phyloP scores from a whole-genome alignment of 2,329 filamentous ascomycete genomes.

The Beauveria rudraprayagi region DNA sequence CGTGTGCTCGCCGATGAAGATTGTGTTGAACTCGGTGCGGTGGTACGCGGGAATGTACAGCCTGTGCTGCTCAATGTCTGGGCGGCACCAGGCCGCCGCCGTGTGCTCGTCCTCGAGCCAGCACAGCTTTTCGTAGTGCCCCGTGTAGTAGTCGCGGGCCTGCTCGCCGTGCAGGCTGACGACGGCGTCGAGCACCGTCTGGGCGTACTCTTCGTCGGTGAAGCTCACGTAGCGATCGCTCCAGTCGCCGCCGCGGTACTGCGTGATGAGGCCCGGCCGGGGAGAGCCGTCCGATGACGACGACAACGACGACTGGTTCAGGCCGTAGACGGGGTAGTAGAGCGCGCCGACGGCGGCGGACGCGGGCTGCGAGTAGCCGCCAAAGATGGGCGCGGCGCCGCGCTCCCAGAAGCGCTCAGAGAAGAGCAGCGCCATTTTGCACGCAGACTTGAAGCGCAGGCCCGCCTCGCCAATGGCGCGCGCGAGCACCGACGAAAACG shows the following conservation, averaged over 20 bases:
- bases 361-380: conserved; percentile 24
- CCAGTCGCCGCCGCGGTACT: conserved; percentile 24
- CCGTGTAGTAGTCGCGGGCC: conserved; percentile 23
- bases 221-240: conserved; percentile 24
- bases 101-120: conserved; percentile 24
- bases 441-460: conserved; percentile 23
- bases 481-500: conserved; percentile 18
- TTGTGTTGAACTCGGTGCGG: conserved; percentile 24
- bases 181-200: conserved; percentile 22
- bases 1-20: conserved; percentile 29
- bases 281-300: no score
- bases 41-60: conserved; percentile 26
- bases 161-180: conserved; percentile 21
- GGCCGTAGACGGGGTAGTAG: conserved; percentile 28
- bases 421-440: conserved; percentile 26
- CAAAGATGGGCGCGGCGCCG: conserved; percentile 22
- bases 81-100: conserved; percentile 23
- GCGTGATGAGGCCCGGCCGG: conserved; percentile 26
- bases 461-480: conserved; percentile 21
- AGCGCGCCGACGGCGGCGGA: conserved; percentile 23
- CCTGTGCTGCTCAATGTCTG: conserved; percentile 24
- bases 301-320: conserved; percentile 20
- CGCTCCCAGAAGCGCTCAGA: conserved; percentile 26
- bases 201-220: conserved; percentile 16
- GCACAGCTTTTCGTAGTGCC: conserved; percentile 25